Conservation (phyloP, 345 rosid species). For the Sapria himalayana region DNA sequence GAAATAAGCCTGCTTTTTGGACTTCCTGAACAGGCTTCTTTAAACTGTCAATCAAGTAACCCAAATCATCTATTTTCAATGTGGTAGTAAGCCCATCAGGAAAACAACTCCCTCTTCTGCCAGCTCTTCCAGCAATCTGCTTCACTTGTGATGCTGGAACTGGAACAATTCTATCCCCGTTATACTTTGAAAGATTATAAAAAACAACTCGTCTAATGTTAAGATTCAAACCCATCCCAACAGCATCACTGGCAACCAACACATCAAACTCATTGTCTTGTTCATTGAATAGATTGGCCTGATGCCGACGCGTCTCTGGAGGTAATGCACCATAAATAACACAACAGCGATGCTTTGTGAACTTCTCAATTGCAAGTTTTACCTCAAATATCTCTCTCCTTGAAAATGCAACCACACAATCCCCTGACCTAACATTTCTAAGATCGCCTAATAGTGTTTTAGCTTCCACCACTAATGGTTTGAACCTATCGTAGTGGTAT, state of each 20-base stretch:
- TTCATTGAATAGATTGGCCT: conserved; percentile 72
- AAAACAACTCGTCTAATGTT: conserved; percentile 84
- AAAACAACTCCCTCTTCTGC: conserved; percentile 72
- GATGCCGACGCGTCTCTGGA: conserved; percentile 87
- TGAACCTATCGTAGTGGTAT: conserved; percentile 71
- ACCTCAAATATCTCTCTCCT: conserved; percentile 91
- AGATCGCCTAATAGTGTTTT: conserved; percentile 72
- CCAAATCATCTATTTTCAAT: conserved; percentile 44
- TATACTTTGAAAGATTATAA: conserved; percentile 48
- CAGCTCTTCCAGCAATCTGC: conserved; percentile 96
- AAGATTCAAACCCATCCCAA: conserved; percentile 92
- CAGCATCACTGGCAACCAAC: conserved; percentile 91
- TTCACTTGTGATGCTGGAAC: conserved; percentile 80
- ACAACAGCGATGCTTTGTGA: conserved; percentile 66
- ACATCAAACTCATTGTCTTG: conserved; percentile 82
- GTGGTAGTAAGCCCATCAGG: conserved; percentile 88
- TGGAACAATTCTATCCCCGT: conserved; percentile 65
- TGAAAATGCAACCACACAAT: conserved; percentile 82
- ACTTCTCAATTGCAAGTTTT: conserved; percentile 70
- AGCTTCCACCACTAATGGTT: conserved; percentile 73
- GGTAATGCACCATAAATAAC: conserved; percentile 94
- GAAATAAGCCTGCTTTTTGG: conserved; percentile 67
- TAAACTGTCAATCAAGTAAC: conserved; percentile 60
- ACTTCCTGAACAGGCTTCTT: conserved; percentile 73
- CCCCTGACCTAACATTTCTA: conserved; percentile 54